phyloP scores from a whole-genome alignment of 2,329 filamentous ascomycete species.

The Lecanicillium sp. region DNA sequence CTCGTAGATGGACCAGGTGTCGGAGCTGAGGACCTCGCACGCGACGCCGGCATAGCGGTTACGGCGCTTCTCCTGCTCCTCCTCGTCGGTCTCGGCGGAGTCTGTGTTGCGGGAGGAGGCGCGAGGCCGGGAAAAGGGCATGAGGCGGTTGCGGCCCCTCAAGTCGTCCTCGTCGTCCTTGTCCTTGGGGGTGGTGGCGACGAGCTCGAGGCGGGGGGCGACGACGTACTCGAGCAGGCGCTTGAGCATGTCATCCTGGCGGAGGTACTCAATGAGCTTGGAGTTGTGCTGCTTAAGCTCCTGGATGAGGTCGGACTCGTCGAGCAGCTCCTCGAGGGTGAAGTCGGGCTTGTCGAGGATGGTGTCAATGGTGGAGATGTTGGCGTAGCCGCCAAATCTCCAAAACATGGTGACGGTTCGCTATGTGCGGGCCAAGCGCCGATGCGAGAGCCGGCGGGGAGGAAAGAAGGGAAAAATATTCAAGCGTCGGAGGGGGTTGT shows the following conservation, averaged over 20 bases:
- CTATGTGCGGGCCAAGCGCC: conserved; percentile 1
- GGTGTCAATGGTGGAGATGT: conserved; percentile 91
- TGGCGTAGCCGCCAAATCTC: conserved; percentile 98
- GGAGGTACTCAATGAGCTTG: conserved; percentile 92
- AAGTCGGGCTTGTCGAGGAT: conserved; percentile 96
- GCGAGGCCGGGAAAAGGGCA: conserved; percentile 46
- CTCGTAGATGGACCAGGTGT: conserved; percentile 95
- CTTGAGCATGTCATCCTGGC: conserved; percentile 79
- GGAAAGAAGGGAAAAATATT: not conserved
- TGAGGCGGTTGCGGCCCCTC: conserved; percentile 36
- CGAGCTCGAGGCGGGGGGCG: conserved; percentile 61
- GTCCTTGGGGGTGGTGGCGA: conserved; percentile 46
- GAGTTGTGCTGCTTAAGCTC: conserved; percentile 98
- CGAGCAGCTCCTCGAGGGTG: conserved; percentile 88
- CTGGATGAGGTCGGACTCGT: conserved; percentile 93
- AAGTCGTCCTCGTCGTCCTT: conserved; percentile 47
- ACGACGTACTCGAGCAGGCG: conserved; percentile 87
- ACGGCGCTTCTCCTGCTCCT: conserved; percentile 83
- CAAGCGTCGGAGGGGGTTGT: not conserved
- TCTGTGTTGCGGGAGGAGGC: conserved; percentile 48
- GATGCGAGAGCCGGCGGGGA: conserved; percentile 9
- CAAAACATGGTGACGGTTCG: conserved; percentile 80
- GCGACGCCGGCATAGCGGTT: conserved; percentile 92
- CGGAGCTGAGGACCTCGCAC: conserved; percentile 87
- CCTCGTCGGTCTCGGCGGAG: conserved; percentile 47